These are phyloP conservation scores for Solanum chmielewskii DNA, from an alignment of 257 asterid genomes.

Conservation along the genomic window DNA sequence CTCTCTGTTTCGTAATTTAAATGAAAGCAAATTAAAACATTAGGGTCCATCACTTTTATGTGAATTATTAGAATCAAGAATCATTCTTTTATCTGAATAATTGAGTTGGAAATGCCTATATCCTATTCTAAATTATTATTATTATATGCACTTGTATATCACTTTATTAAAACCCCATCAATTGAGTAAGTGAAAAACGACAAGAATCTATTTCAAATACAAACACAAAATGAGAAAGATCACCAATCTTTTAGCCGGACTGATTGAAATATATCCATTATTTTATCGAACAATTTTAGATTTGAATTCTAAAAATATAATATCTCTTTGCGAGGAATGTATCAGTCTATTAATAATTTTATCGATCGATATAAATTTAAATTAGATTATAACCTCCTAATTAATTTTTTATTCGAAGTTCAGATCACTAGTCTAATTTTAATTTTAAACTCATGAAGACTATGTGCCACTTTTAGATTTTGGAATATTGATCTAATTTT, in stretches of 20 bases:
- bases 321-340: accelerated
- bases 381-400: neutral
- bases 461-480: neutral
- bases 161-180: neutral
- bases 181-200: neutral
- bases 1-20: neutral
- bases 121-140: neutral
- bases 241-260: neutral
- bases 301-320: neutral
- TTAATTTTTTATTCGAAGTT: neutral
- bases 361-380: neutral
- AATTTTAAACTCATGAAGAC: neutral
- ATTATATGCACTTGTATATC: neutral
- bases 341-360: neutral
- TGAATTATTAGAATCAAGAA: neutral
- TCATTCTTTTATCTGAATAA: neutral
- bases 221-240: neutral
- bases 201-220: neutral
- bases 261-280: neutral
- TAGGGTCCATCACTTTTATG: neutral
- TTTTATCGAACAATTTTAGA: neutral
- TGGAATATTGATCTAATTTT: neutral
- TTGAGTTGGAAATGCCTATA: neutral
- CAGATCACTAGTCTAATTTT: neutral
- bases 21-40: neutral